A percentile compares a stretch with the other conserved stretches of the same genome.
phyloP scores from a whole-genome alignment of 2,329 filamentous ascomycete species.

The Ascochyta pisi region DNA sequence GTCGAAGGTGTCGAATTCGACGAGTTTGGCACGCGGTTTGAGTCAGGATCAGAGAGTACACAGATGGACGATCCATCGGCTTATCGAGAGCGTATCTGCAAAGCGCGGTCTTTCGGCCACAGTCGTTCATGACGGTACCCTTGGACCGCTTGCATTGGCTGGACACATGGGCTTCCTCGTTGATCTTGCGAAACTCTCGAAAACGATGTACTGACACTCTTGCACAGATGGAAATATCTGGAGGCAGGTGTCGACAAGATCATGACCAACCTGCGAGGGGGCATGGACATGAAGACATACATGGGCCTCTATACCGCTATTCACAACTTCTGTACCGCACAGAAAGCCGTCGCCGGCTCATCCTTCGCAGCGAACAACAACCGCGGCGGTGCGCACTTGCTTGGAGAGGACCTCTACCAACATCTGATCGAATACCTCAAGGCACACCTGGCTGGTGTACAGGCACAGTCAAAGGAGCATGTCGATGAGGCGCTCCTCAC shows the following conservation, averaged over 20 bases:
- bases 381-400: constrained; percentile 87
- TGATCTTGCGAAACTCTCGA: neutral
- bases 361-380: constrained; percentile 61
- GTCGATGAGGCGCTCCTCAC: constrained; percentile 86
- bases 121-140: neutral
- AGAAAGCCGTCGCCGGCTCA: constrained; percentile 79
- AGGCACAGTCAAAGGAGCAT: constrained; percentile 76
- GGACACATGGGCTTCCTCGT: neutral
- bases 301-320: constrained; percentile 98
- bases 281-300: constrained; percentile 95
- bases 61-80: neutral
- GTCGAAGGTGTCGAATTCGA: neutral
- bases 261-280: constrained; percentile 89
- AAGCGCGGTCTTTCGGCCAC: neutral
- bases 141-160: neutral
- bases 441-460: constrained; percentile 74
- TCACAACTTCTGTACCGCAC: constrained; percentile 98
- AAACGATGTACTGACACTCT: constrained; percentile 21
- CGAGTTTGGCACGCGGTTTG: neutral
- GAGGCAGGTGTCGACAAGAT: constrained; percentile 88
- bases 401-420: constrained; percentile 95
- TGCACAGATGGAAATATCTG: constrained; percentile 83
- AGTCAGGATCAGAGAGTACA: neutral
- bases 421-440: constrained; percentile 87
- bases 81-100: neutral